phyloP scores from a whole-genome alignment of 2,329 filamentous ascomycete genomes.

The Graphilbum ipis-grandicollis region DNA sequence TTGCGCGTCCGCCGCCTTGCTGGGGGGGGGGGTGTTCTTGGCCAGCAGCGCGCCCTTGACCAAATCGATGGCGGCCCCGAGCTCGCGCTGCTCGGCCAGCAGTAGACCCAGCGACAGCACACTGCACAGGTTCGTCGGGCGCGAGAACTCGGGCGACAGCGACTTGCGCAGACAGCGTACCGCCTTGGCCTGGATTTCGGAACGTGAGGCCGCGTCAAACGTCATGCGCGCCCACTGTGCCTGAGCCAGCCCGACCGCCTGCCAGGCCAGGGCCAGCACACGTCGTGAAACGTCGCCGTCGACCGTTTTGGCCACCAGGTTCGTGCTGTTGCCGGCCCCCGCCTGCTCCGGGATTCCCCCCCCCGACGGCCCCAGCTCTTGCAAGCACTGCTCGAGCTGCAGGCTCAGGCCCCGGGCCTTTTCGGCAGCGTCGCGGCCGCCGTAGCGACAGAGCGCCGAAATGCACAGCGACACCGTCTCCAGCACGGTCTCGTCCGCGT shows the following conservation, averaged over 20 bases:
- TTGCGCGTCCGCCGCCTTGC: slow-evolving; percentile 24
- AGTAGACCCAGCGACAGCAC: slow-evolving; percentile 69
- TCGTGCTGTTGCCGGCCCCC: slow-evolving; percentile 1
- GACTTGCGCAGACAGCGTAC: slow-evolving; percentile 60
- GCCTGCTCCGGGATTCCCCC: slow-evolving; percentile 15
- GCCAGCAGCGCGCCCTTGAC: slow-evolving; percentile 60
- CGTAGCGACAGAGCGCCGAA: slow-evolving; percentile 66
- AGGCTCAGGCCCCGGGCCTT: slow-evolving; percentile 56
- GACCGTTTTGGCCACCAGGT: slow-evolving; percentile 10
- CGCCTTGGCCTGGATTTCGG: slow-evolving; percentile 60
- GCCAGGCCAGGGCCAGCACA: slow-evolving; percentile 55
- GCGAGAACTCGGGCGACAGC: slow-evolving; percentile 47
- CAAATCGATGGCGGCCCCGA: slow-evolving; percentile 64
- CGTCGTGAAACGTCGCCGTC: slow-evolving; percentile 30
- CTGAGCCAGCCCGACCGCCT: slow-evolving; percentile 70
- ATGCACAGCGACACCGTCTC: slow-evolving; percentile 69
- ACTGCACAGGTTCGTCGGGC: slow-evolving; percentile 53
- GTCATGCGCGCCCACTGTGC: slow-evolving; percentile 78
- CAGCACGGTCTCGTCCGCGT: slow-evolving; percentile 61
- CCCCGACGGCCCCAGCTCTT: slow-evolving; percentile 37
- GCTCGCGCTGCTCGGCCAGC: slow-evolving; percentile 72
- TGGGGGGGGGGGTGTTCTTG: no score
- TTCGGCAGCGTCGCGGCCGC: slow-evolving; percentile 55
- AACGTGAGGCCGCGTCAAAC: slow-evolving; percentile 52
- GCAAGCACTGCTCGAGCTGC: slow-evolving; percentile 60